Evolutionary conservation across 2,329 filamentous ascomycete species (phyloP), one percentile per base, ranked within the genome.

Genomic region (Fusarium veterinarium): DNA sequence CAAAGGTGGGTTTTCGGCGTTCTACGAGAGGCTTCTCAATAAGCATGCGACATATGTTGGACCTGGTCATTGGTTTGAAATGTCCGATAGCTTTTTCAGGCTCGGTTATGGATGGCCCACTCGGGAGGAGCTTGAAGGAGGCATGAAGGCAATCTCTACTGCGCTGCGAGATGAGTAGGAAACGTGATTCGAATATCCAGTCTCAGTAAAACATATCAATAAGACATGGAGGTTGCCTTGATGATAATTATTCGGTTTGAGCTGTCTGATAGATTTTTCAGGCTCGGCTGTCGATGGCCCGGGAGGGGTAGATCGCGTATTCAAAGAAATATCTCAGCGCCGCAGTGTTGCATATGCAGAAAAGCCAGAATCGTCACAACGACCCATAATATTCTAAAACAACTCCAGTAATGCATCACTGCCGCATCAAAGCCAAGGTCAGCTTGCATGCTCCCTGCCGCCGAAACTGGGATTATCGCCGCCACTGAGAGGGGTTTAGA

Each of bases 41-140:
- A 57, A 45, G 9, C 9, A 42, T 42, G 41, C 35, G 5, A 42
- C 42, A 6, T 60, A 60, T 48, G 35, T 63, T 37, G 60, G 60
- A 3, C 53, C 53, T 20, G 53, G 53, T 13, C 41, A 59, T 60
- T 63, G 53, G 53, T 60, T 63, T 20, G 60, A 63, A 8, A 5
- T 59, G 14, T 30, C 35, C 0, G 60, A 63, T 35, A 5, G 30
- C 10, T 48, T 42, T 4, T 63, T 63, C 2, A 30, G 53, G 6
- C 60, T 63, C 8, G 60, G 60, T 0, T 63, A 63, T 31, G 60
- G 60, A 30, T 63, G 60, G 60, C 53, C 60, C 5, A 48, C 53
- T 2, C 23, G 42, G 8, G 41, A 59, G 7, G 41, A 48, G 41
- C 52, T 62, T 30, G 35, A 62, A 12, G 52, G 42, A 2, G 60